A percentile compares a stretch with the other conserved stretches of the same genome.
These are phyloP conservation scores for Phaeophleospora eucalypticola DNA, from an alignment of 2,329 filamentous ascomycete species.

Conservation along the genomic window DNA sequence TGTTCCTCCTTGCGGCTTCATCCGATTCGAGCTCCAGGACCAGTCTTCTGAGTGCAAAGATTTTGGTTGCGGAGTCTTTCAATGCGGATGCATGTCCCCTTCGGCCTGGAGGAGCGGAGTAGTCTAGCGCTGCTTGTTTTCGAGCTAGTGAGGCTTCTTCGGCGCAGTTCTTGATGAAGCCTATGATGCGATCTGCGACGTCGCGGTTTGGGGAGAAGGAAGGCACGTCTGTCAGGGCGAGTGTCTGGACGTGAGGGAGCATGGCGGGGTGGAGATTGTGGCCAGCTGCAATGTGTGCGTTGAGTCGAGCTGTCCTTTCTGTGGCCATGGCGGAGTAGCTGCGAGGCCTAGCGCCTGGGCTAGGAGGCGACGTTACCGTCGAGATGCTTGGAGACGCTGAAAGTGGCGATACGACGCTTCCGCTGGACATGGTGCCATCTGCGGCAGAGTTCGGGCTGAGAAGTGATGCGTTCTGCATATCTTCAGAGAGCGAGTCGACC, in stretches of 20 bases:
- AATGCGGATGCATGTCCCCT: constrained; percentile 47
- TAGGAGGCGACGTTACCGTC: constrained; percentile 9
- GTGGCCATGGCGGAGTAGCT: constrained; percentile 29
- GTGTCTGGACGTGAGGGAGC: constrained; percentile 50
- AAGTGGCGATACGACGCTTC: constrained; percentile 5
- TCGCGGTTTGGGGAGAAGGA: constrained; percentile 29
- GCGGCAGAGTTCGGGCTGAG: constrained; percentile 21
- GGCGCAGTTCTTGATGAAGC: constrained; percentile 55
- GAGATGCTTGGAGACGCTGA: constrained; percentile 1
- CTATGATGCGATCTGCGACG: constrained; percentile 45
- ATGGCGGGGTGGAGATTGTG: constrained; percentile 51
- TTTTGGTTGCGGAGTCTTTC: constrained; percentile 32
- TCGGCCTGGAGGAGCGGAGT: constrained; percentile 55
- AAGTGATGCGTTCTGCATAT: constrained; percentile 13
- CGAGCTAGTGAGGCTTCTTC: constrained; percentile 52
- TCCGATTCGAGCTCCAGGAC: constrained; percentile 52
- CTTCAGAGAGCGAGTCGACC: constrained; percentile 26
- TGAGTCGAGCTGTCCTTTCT: constrained; percentile 28
- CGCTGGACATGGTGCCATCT: constrained; percentile 8
- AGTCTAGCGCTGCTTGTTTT: constrained; percentile 53
- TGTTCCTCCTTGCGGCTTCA: constrained; percentile 15
- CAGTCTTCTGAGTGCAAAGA: constrained; percentile 54
- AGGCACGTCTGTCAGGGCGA: constrained; percentile 57
- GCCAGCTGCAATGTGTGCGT: constrained; percentile 19
- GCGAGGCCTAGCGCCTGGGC: constrained; percentile 16